phyloP scores from a whole-genome alignment of 2,329 filamentous ascomycete species.

The Emmonsiellopsis sp. region DNA sequence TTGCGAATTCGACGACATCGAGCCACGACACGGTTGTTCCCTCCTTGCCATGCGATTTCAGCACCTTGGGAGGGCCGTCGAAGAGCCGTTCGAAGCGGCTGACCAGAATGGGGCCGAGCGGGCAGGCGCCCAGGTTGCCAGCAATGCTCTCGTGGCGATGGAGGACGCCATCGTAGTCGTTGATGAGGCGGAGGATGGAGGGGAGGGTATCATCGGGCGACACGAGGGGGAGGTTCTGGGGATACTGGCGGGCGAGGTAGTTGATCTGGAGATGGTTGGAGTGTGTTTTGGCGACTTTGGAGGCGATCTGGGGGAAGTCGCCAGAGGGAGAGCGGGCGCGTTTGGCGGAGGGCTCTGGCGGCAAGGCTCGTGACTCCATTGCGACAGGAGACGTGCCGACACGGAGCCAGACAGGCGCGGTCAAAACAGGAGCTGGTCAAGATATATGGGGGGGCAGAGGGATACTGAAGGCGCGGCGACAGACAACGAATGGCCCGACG shows the following conservation, averaged over 20 bases:
- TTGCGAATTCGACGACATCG: slow-evolving; percentile 76
- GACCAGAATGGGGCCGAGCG: slow-evolving; percentile 71
- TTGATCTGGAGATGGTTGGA: slow-evolving; percentile 58
- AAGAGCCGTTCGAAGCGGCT: slow-evolving; percentile 82
- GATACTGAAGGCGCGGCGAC: background rate
- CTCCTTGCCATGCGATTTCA: slow-evolving; percentile 53
- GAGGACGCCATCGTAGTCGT: slow-evolving; percentile 75
- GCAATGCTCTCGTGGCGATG: slow-evolving; percentile 81
- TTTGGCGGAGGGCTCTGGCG: slow-evolving; percentile 32
- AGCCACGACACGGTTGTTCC: slow-evolving; percentile 64
- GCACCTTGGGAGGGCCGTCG: slow-evolving; percentile 64
- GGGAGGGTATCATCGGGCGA: slow-evolving; percentile 61
- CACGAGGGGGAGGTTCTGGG: slow-evolving; percentile 53
- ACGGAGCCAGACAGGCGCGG: background rate
- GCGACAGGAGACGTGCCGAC: slow-evolving; percentile 6
- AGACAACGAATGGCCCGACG: background rate
- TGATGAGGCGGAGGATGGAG: slow-evolving; percentile 61
- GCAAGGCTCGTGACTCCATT: slow-evolving; percentile 27
- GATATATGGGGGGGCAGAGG: background rate
- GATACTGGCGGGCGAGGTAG: slow-evolving; percentile 55
- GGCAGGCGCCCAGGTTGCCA: slow-evolving; percentile 72
- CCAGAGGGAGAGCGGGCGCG: slow-evolving; percentile 36
- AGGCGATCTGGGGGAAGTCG: slow-evolving; percentile 26
- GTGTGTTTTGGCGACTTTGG: slow-evolving; percentile 46
- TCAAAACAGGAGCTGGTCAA: background rate